A percentile compares a stretch with the other conserved stretches of the same genome.
Conservation (phyloP, 2,329 filamentous ascomycete species). For the Immersiporthe knoxdaviesiana region DNA sequence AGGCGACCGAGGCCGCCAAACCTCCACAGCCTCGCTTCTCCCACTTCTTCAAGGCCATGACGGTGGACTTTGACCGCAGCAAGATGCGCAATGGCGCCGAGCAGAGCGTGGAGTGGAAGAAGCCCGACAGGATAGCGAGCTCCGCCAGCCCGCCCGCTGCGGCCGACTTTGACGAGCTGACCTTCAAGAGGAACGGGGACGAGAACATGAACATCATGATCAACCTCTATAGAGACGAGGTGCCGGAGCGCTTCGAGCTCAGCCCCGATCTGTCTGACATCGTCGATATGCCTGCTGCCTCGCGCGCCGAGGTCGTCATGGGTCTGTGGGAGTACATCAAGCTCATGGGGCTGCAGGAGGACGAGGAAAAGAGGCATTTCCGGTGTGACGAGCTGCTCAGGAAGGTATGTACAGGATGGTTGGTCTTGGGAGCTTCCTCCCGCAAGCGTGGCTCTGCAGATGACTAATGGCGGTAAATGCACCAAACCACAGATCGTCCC, state of each 20-base stretch:
- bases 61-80: conserved; percentile 71
- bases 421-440: too few relatives aligned
- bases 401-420: conserved; percentile 63
- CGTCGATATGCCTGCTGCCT: conserved; percentile 83
- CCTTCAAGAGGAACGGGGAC: conserved; percentile 89
- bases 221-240: conserved; percentile 82
- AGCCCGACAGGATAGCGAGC: conserved; percentile 63
- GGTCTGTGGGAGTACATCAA: conserved; percentile 96
- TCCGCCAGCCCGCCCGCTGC: conserved; percentile 62
- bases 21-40: conserved; percentile 63
- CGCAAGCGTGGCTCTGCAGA: too few relatives aligned
- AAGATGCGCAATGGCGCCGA: conserved; percentile 59
- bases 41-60: conserved; percentile 81
- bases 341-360: conserved; percentile 82
- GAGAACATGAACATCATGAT: conserved; percentile 91
- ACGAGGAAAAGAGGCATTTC: conserved; percentile 92
- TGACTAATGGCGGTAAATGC: conserved; percentile 16
- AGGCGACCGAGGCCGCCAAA: conserved; percentile 40
- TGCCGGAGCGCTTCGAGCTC: conserved; percentile 80
- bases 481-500: conserved; percentile 67
- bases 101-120: conserved; percentile 81
- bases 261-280: conserved; percentile 80
- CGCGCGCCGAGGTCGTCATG: conserved; percentile 84
- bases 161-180: conserved; percentile 85
- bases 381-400: conserved; percentile 84